Conservation (phyloP, 176 grass and related monocot genomes). For the Zea mays region DNA sequence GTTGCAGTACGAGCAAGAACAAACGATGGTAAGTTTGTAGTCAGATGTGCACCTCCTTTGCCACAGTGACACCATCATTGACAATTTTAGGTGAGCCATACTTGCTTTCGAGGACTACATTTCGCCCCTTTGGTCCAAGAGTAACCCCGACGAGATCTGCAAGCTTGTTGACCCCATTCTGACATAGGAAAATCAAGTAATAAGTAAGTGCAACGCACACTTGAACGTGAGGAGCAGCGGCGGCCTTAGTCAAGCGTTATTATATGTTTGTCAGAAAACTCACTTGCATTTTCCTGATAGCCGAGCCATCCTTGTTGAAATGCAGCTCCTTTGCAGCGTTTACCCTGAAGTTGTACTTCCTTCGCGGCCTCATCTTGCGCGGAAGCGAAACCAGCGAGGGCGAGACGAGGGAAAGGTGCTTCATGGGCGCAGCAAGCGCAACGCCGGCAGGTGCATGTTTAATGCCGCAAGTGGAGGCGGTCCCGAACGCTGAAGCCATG, state of each 20-base stretch:
- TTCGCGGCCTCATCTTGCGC: neutral
- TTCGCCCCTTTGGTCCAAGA: conserved; percentile 62
- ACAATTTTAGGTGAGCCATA: conserved; percentile 70
- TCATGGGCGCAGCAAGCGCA: neutral
- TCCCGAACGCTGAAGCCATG: conserved; percentile 36
- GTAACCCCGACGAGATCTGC: conserved; percentile 77
- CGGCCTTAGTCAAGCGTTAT: neutral
- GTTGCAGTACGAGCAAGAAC: neutral
- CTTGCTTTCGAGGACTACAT: conserved; percentile 74
- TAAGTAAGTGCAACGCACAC: neutral
- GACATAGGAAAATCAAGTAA: neutral
- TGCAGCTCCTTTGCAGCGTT: conserved; percentile 65
- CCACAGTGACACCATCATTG: conserved; percentile 53
- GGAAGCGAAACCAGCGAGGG: conserved; percentile 5
- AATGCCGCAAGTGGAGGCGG: conserved; percentile 22
- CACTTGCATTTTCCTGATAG: conserved; percentile 66
- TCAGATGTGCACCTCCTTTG: conserved; percentile 37
- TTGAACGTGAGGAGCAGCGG: neutral
- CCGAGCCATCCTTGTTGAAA: conserved; percentile 73
- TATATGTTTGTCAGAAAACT: neutral
- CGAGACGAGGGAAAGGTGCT: neutral
- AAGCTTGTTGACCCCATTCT: conserved; percentile 77
- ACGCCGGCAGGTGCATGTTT: neutral
- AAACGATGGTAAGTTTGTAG: neutral
- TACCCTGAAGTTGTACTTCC: conserved; percentile 42